These are phyloP conservation scores for Fusarium sp. DNA, from an alignment of 2,329 filamentous ascomycete species.

Conservation along the genomic window DNA sequence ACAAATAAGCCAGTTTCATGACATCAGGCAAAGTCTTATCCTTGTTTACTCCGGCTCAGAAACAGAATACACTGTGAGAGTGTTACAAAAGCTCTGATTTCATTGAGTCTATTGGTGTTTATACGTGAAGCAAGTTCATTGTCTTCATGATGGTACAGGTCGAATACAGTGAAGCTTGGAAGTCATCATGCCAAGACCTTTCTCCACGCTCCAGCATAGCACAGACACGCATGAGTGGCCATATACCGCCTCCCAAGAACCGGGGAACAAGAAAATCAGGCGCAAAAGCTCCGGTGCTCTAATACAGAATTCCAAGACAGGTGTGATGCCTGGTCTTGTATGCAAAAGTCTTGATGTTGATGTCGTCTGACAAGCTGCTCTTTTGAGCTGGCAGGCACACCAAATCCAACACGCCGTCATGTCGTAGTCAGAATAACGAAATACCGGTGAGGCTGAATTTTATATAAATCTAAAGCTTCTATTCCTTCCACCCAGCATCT, in stretches of 20 bases:
- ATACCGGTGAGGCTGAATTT: neutral
- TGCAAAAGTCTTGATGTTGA: conserved; percentile 2
- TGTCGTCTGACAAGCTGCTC: conserved; percentile 1
- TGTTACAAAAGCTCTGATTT: neutral
- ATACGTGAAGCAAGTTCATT: neutral
- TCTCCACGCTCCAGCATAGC: conserved; percentile 8
- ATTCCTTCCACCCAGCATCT: neutral
- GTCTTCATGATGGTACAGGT: neutral
- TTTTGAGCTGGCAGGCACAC: neutral
- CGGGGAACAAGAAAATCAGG: neutral
- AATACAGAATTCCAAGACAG: neutral
- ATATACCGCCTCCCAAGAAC: neutral
- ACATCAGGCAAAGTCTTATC: neutral
- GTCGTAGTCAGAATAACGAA: neutral
- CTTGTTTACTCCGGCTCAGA: neutral
- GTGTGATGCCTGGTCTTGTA: neutral
- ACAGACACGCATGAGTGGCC: conserved; percentile 6
- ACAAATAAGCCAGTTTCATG: neutral
- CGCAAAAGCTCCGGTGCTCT: conserved; percentile 18
- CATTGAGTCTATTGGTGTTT: neutral
- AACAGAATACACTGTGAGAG: neutral
- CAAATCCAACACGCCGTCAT: neutral
- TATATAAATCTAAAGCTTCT: neutral
- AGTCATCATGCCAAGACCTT: conserved; percentile 24
- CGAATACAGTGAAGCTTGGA: neutral